A percentile compares a stretch with the other conserved stretches of the same genome.
phyloP scores from a whole-genome alignment of 805 yeast genomes.

The Hanseniaspora taiwanica region DNA sequence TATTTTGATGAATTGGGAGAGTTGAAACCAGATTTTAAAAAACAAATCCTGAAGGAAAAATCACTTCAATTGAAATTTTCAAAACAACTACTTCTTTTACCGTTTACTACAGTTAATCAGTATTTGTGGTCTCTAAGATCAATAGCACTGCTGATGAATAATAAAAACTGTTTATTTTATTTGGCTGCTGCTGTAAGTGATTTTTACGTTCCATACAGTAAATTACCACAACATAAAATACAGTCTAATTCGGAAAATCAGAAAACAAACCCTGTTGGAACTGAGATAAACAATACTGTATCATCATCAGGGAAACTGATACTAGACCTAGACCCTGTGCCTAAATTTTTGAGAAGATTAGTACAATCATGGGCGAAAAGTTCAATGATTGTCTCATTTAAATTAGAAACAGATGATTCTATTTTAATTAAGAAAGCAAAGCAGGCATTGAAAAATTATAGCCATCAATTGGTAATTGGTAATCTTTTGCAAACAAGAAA shows the following conservation, averaged over 20 bases:
- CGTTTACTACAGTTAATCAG: constrained; percentile 92
- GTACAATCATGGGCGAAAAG: constrained; percentile 92
- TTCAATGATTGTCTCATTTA: constrained; percentile 89
- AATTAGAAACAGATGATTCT: constrained; percentile 73
- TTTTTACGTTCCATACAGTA: constrained; percentile 77
- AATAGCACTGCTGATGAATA: constrained; percentile 46
- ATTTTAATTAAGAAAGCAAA: constrained; percentile 64
- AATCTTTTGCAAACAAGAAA: constrained; percentile 83
- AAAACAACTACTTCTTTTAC: constrained; percentile 40
- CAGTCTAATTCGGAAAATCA: constrained; percentile 59
- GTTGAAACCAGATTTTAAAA: constrained; percentile 46
- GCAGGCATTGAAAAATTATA: constrained; percentile 71
- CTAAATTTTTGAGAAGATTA: constrained; percentile 76
- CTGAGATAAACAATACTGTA: constrained; percentile 14
- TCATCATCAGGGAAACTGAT: constrained; percentile 49
- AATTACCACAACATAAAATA: constrained; percentile 87
- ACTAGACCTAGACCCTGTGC: constrained; percentile 88
- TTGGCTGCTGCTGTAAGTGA: constrained; percentile 97
- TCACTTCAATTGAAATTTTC: constrained; percentile 24
- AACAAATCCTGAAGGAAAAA: constrained; percentile 49
- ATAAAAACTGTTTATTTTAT: constrained; percentile 59
- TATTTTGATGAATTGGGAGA: constrained; percentile 52
- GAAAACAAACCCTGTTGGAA: constrained; percentile 3
- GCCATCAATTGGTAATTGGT: constrained; percentile 91
- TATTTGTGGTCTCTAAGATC: constrained; percentile 72